Conservation (phyloP, 371 early-diverging fungal species). For the Mucor racemosus region DNA sequence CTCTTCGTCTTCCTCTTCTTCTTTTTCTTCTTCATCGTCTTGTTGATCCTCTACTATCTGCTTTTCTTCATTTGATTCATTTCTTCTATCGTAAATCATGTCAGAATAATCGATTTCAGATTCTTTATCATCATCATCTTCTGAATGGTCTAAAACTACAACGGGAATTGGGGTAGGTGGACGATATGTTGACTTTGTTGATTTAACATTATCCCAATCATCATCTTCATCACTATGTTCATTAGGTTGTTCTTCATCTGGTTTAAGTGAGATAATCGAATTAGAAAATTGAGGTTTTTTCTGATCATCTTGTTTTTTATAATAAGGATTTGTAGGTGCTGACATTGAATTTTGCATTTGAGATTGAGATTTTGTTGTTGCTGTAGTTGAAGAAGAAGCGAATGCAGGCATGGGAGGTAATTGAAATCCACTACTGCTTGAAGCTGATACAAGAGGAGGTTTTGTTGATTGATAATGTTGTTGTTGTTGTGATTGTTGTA, state of each 20-base stretch:
- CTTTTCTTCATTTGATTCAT: neutral
- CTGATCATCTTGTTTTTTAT: conserved; percentile 5
- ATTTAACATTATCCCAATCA: neutral
- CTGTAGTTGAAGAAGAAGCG: conserved; percentile 1
- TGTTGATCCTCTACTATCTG: neutral
- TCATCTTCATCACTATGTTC: neutral
- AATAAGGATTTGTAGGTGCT: conserved; percentile 9
- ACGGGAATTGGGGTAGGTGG: conserved; percentile 11
- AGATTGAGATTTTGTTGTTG: neutral
- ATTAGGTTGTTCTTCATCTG: conserved; percentile 20
- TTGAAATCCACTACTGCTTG: conserved; percentile 6
- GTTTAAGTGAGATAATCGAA: conserved; percentile 25
- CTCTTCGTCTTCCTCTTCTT: neutral
- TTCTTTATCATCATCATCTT: conserved; percentile 7
- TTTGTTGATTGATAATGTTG: neutral
- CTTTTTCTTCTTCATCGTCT: neutral
- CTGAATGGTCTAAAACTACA: neutral
- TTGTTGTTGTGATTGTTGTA: neutral
- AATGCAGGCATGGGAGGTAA: conserved; percentile 3
- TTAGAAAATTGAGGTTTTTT: conserved; percentile 15
- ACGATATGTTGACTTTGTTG: neutral
- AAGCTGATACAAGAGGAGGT: neutral
- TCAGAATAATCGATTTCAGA: conserved; percentile 29
- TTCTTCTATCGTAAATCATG: conserved; percentile 23
- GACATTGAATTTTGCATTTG: neutral